Evolutionary conservation across 2,329 filamentous ascomycete genomes (phyloP).

Genomic region (Paecilomyces variotii): DNA sequence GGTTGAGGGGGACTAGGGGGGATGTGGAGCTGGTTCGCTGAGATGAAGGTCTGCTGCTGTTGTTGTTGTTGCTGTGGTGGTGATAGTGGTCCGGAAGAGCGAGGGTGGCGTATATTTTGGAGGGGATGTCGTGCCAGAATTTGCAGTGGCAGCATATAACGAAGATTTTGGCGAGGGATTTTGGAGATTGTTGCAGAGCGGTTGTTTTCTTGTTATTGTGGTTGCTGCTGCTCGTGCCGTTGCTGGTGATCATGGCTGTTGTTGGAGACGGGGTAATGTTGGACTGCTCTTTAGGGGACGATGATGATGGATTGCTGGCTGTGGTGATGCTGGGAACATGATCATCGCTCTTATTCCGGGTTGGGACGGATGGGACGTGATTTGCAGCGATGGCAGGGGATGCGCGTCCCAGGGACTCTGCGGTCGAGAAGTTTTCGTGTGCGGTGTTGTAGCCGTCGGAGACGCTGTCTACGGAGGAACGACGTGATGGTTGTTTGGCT

Average conservation of each 20-base stretch:
- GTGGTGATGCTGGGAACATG: background rate
- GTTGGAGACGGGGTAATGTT: background rate
- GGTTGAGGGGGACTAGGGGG: background rate
- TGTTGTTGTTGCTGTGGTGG: background rate
- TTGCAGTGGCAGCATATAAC: conserved; percentile 38
- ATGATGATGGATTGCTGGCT: background rate
- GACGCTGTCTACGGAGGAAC: background rate
- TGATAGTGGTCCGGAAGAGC: conserved; percentile 16
- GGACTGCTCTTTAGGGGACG: background rate
- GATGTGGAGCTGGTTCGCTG: background rate
- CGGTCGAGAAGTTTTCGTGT: background rate
- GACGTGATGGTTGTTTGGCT: background rate
- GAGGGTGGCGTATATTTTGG: conserved; percentile 30
- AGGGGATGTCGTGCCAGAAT: conserved; percentile 37
- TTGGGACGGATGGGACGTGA: background rate
- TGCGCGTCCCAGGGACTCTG: background rate
- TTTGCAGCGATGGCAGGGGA: background rate
- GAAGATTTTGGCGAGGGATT: conserved; percentile 30
- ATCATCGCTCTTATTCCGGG: background rate
- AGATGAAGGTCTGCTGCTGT: no score
- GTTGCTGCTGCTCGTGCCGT: background rate
- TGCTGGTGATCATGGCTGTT: background rate
- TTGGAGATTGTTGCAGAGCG: conserved; percentile 6
- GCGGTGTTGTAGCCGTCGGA: background rate
- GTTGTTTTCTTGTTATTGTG: conserved; percentile 1